Percentiles rank a stretch among this genome's conserved stretches.
phyloP scores from a whole-genome alignment of 495 filamentous ascomycete genomes.

The Neurospora discreta region DNA sequence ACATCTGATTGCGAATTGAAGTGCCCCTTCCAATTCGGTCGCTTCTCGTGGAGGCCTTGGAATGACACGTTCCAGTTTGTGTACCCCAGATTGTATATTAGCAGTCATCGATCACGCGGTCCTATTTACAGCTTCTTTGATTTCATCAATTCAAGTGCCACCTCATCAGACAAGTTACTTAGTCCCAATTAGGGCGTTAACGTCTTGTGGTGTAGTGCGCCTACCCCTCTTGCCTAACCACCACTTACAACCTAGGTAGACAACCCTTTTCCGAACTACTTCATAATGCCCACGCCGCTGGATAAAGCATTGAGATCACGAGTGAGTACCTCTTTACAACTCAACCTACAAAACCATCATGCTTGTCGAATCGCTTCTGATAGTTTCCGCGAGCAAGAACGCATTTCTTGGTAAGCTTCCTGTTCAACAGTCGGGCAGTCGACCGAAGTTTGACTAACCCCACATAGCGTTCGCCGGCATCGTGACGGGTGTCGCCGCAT shows the following conservation, averaged over 20 bases:
- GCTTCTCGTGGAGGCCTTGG: not conserved
- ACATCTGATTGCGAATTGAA: not conserved
- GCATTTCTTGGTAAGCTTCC: slow-evolving; percentile 42
- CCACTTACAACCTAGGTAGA: not conserved
- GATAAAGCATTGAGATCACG: slow-evolving; percentile 72
- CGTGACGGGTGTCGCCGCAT: slow-evolving; percentile 70
- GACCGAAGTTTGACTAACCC: slow-evolving; percentile 3
- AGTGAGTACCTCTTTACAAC: slow-evolving; percentile 32
- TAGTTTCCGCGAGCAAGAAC: slow-evolving; percentile 21
- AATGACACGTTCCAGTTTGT: not conserved
- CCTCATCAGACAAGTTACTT: not conserved
- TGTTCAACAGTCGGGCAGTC: not conserved
- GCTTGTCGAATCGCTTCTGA: not conserved
- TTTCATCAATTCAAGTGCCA: not conserved
- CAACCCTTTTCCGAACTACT: not conserved
- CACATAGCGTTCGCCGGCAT: slow-evolving; percentile 62
- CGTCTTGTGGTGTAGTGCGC: not conserved
- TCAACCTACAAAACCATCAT: slow-evolving; percentile 2
- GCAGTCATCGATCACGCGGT: not conserved
- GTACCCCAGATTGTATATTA: not conserved
- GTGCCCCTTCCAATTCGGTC: not conserved
- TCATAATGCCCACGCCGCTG: slow-evolving; percentile 59
- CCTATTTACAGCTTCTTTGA: not conserved
- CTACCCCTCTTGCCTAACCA: not conserved
- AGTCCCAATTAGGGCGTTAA: not conserved